Evolutionary conservation across 345 rosid genomes (phyloP).

Genomic region (Euphorbia tirucalli): DNA sequence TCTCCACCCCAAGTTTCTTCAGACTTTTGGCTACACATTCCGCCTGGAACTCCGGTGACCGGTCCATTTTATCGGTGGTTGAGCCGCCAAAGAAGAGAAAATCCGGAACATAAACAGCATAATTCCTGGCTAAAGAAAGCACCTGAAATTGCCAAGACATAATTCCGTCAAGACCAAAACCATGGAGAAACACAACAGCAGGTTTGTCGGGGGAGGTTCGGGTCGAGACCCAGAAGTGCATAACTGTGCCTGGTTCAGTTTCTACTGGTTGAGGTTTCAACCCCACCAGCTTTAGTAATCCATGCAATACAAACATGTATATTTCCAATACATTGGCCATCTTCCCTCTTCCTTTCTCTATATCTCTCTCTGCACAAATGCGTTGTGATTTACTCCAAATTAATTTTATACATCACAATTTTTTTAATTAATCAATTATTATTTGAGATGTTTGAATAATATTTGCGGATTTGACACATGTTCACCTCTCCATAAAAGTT

Average conservation of each 20-base stretch:
- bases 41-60: constrained; percentile 43
- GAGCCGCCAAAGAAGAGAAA: constrained; percentile 49
- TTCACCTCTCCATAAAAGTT: too few relatives aligned
- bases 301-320: not conserved
- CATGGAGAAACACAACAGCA: constrained; percentile 42
- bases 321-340: not conserved
- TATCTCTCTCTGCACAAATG: too few relatives aligned
- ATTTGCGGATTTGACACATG: too few relatives aligned
- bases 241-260: constrained; percentile 13
- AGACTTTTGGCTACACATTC: constrained; percentile 40
- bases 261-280: constrained; percentile 7
- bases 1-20: constrained; percentile 37
- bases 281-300: constrained; percentile 8
- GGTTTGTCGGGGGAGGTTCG: constrained; percentile 18
- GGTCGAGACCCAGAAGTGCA: constrained; percentile 23
- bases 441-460: too few relatives aligned
- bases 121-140: constrained; percentile 25
- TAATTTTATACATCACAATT: too few relatives aligned
- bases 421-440: too few relatives aligned
- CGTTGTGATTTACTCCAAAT: too few relatives aligned
- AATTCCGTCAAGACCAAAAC: constrained; percentile 34
- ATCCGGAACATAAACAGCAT: constrained; percentile 48
- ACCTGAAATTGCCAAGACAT: constrained; percentile 46
- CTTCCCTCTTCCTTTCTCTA: too few relatives aligned
- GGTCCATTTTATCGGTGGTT: constrained; percentile 19